These are phyloP conservation scores for Inga laurina DNA, from an alignment of 306 rosid species.

Conservation along the genomic window DNA sequence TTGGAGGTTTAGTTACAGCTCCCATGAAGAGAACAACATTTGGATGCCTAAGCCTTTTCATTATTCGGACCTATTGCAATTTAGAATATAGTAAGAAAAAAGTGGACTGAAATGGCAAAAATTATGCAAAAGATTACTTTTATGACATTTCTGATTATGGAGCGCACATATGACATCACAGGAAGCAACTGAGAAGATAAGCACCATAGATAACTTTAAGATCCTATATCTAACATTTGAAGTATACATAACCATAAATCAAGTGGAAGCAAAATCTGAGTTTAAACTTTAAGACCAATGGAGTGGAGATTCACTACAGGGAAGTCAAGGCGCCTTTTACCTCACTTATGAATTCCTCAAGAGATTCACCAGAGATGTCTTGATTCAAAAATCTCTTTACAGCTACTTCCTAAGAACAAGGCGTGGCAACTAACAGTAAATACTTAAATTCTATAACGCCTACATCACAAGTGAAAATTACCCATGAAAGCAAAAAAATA, in stretches of 20 bases:
- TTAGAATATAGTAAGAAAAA: constrained; percentile 27
- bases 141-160: constrained; percentile 6
- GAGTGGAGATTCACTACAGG: constrained; percentile 13
- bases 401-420: constrained; percentile 82
- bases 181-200: neutral
- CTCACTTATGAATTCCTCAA: constrained; percentile 96
- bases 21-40: constrained; percentile 99
- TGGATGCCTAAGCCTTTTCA: constrained; percentile 97
- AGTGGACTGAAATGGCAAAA: neutral
- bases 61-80: constrained; percentile 76
- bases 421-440: constrained; percentile 27
- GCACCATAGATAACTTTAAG: neutral
- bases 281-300: constrained; percentile 11
- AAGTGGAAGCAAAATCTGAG: constrained; percentile 15
- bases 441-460: constrained; percentile 1
- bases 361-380: constrained; percentile 78
- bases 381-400: constrained; percentile 93
- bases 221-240: constrained; percentile 10
- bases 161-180: constrained; percentile 17
- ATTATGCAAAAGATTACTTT: constrained; percentile 9
- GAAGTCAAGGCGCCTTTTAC: constrained; percentile 45
- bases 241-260: constrained; percentile 22
- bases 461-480: constrained; percentile 26
- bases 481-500: neutral
- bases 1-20: constrained; percentile 89